Evolutionary conservation across 2,329 filamentous ascomycete species (phyloP), one percentile per base, ranked within the genome.

Genomic region (Thielaviopsis punctulata): DNA sequence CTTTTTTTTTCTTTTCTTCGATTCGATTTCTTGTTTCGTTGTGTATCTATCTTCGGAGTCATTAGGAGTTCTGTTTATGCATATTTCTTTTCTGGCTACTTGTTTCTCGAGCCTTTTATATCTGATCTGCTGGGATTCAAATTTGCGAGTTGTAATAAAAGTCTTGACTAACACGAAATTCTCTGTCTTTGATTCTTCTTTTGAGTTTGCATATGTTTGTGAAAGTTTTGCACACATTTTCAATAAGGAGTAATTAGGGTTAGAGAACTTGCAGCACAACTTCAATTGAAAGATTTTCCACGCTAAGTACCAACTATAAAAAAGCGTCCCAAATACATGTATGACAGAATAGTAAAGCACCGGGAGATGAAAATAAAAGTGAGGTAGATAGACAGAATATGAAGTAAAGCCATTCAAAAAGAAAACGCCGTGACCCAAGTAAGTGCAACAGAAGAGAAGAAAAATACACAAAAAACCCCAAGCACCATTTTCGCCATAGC

Each of bases 391-490:
- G n/a, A n/a, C 52, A 55, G 46, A 52, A 52, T 51, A 55, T 55
- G 49, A 48, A 54, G 48, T 54, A 49, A 55, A 49, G 49, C 44
- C 52, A 54, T 54, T 54, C 44, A 54, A 41, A 49, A 36, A 36
- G 30, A 54, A 52, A 55, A 55, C 53, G 53, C 53, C 53, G 46
- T 55, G 45, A 55, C 53, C 53, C 49, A 55, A 43, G 49, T 36
- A 46, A 55, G 52, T 54, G 30, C 48, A 54, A 54, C 43, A 54
- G 48, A 54, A 54, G 48, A 54, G 36, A 53, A 53, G 48, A 49
- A 51, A 54, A 50, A 27, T 48, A 54, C 52, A 47, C 44, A 51
- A 23, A 53, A 53, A 45, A 46, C 48, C 30, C 33, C 46, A 49
- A n/a, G 41, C 51, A 48, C 41, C 36, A 21, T 24, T 22, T 25